Evolutionary conservation across 257 asterid species (phyloP).

Genomic region (Solanum virginianum): DNA sequence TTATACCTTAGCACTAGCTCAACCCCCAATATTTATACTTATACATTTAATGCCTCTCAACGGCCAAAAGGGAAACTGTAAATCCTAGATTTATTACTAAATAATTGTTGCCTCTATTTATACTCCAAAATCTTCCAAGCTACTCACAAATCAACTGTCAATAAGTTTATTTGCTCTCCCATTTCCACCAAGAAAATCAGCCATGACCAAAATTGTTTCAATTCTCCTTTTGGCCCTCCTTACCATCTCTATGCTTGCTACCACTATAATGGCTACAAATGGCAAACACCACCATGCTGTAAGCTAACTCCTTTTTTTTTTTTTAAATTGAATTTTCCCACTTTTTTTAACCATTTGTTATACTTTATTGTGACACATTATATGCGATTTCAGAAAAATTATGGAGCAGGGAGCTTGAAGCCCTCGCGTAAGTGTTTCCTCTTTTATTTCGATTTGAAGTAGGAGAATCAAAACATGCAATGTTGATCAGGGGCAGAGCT

Average conservation of each 20-base stretch:
- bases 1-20: background rate
- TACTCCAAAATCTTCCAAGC: background rate
- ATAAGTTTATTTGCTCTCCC: background rate
- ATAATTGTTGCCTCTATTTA: slow-evolving; percentile 1
- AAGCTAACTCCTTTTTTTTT: background rate
- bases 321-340: background rate
- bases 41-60: background rate
- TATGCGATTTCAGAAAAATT: slow-evolving; percentile 1
- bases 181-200: background rate
- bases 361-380: background rate
- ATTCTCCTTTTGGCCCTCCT: slow-evolving; percentile 24
- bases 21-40: background rate
- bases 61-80: background rate
- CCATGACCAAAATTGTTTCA: slow-evolving; percentile 27
- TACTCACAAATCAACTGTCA: background rate
- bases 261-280: slow-evolving; percentile 11
- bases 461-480: background rate
- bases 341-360: background rate
- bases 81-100: background rate
- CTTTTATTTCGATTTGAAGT: background rate
- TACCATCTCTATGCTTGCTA: slow-evolving; percentile 18
- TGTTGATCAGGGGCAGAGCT: background rate
- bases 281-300: slow-evolving; percentile 11
- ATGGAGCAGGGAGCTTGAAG: slow-evolving; percentile 19
- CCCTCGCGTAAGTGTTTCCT: slow-evolving; percentile 7